phyloP scores from a whole-genome alignment of 108 stramenopile genomes.

The Asterionellopsis glacialis region DNA sequence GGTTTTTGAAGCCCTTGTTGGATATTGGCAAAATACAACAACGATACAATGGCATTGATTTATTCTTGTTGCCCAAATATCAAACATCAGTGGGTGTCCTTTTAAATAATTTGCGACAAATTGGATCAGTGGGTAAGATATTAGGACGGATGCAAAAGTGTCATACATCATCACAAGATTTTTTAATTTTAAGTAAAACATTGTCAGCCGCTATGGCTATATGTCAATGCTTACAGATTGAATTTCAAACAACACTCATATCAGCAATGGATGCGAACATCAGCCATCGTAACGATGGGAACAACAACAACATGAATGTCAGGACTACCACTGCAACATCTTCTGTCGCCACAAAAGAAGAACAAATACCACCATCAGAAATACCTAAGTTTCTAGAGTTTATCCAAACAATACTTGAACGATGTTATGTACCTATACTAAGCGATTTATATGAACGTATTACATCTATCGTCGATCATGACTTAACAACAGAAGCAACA shows the following conservation, averaged over 20 bases:
- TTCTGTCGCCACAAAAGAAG: conserved; percentile 1
- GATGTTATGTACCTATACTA: conserved; percentile 44
- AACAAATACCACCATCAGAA: neutral
- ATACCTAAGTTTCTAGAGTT: conserved; percentile 26
- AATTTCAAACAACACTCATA: conserved; percentile 22
- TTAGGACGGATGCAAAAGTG: conserved; percentile 85
- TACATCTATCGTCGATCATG: conserved; percentile 60
- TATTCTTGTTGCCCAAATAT: conserved; percentile 60
- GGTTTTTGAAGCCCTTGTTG: conserved; percentile 85
- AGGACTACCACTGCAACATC: too few species aligned
- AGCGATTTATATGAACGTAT: conserved; percentile 55
- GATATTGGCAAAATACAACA: conserved; percentile 41
- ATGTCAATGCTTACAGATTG: conserved; percentile 38
- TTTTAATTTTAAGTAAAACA: conserved; percentile 44
- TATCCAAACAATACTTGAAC: conserved; percentile 30
- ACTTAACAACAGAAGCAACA: conserved; percentile 50
- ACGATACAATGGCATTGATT: conserved; percentile 80
- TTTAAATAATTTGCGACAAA: conserved; percentile 41
- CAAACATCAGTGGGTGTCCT: conserved; percentile 42
- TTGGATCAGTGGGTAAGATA: conserved; percentile 75
- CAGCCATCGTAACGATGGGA: too few species aligned
- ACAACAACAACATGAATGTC: too few species aligned
- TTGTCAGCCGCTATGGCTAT: conserved; percentile 66
- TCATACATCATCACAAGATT: conserved; percentile 58
- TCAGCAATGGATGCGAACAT: conserved; percentile 4